These are phyloP conservation scores for Vigna trinervia DNA, from an alignment of 306 rosid species.

Conservation along the genomic window DNA sequence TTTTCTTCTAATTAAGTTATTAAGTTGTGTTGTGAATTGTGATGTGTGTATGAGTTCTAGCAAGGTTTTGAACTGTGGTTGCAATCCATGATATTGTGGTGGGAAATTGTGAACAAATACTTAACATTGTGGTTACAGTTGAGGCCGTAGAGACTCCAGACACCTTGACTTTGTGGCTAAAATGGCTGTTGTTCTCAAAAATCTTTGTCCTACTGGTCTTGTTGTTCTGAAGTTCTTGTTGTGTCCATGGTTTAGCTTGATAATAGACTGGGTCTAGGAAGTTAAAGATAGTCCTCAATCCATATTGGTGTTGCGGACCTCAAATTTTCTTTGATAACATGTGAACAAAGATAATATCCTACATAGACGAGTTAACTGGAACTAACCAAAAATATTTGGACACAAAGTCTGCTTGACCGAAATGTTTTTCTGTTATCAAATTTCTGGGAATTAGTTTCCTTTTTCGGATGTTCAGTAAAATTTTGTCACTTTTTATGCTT, in stretches of 20 bases:
- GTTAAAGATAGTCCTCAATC: slow-evolving; percentile 20
- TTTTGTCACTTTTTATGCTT: slow-evolving; percentile 46
- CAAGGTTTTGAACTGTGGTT: neutral
- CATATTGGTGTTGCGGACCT: slow-evolving; percentile 19
- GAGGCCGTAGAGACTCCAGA: too few species aligned
- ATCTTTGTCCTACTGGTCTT: neutral
- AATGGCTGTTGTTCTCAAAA: too few species aligned
- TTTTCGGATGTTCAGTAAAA: slow-evolving; percentile 33
- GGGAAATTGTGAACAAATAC: neutral
- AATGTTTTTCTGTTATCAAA: slow-evolving; percentile 22
- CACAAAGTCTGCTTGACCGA: neutral
- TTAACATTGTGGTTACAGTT: too few species aligned
- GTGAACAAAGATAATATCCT: slow-evolving; percentile 28
- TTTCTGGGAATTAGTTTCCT: slow-evolving; percentile 30
- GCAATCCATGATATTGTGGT: neutral
- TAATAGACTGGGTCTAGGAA: neutral
- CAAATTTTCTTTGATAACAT: slow-evolving; percentile 8
- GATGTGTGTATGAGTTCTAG: neutral
- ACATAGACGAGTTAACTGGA: neutral
- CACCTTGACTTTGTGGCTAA: too few species aligned
- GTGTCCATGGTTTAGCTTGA: neutral
- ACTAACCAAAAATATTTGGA: slow-evolving; percentile 9
- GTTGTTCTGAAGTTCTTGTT: slow-evolving; percentile 18
- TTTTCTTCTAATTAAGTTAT: slow-evolving; percentile 17
- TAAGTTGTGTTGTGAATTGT: slow-evolving; percentile 31